Base-by-base conservation (phyloP, 352 stramenopile species). In the Phytophthora ramorum region DNA sequence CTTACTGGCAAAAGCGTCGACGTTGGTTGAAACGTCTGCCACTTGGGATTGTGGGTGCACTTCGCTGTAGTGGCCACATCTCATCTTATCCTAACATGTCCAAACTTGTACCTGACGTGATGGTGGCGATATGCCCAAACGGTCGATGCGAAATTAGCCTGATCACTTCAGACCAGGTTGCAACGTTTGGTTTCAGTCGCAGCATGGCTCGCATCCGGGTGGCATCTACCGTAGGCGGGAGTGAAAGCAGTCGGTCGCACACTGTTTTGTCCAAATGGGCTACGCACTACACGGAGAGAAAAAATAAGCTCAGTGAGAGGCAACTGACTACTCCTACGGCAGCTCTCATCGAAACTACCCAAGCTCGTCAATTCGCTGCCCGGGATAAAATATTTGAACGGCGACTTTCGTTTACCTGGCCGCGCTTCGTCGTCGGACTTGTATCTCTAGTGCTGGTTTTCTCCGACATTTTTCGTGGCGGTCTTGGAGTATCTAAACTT, bases 401-500 rank as follows among this genome's bases (percentile, higher is more conserved):
- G 19, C 20, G 60, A n/a, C 43, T 70, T 3, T 38, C 53, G 9
- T 65, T 70, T n/a, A 64, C 62, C 2, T 65, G 53, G 62, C 3
- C 53, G 3, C 62, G 62, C 2, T 40, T 70, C 7, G 14, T 46
- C 13, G 16, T 65, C 3, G 62, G 62, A 8, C 3, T 73, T 6
- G 14, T 64, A 0, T 73, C 69, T 7, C 48, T 76, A 9, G n/a
- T n/a, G n/a, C 43, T 81, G 16, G 66, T 79, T 0, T 73, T 72
- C 34, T 71, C 74, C 0, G 74, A 81, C 34, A 59, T 81, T 16
- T 69, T 72, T 38, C 67, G 75, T 7, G 69, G 62, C 0, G 68
- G 71, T 3, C 48, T 80, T 1, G 64, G 57, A 1, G 62, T 80
- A 5, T 48, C 26, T 0, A 22, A 41, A 0, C 22, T 76, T 4